Evolutionary conservation across 306 rosid genomes (phyloP).

Genomic region (Cucumis sativus): Cucumber_9930_V3 NC_026660.2:22519501-22520000

Average conservation of each 20-base stretch:
- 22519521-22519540: neutral
- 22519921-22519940: neutral
- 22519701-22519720: neutral
- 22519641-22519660: neutral
- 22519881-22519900: neutral
- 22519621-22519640: neutral
- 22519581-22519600: neutral
- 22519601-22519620: neutral
- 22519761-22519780: slow-evolving; percentile 84
- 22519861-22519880: neutral
- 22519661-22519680: neutral
- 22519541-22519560: neutral
- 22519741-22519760: slow-evolving; percentile 87
- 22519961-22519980: neutral
- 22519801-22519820: slow-evolving; percentile 72
- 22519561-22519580: neutral
- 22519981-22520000: neutral
- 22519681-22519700: neutral
- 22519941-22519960: neutral
- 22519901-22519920: neutral
- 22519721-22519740: slow-evolving; percentile 29
- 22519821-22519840: neutral
- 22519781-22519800: slow-evolving; percentile 85
- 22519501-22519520: neutral
- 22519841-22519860: neutral